Evolutionary conservation across 1,139 yeast species (phyloP).

Genomic region (Yamadazyma dushanensis): DNA sequence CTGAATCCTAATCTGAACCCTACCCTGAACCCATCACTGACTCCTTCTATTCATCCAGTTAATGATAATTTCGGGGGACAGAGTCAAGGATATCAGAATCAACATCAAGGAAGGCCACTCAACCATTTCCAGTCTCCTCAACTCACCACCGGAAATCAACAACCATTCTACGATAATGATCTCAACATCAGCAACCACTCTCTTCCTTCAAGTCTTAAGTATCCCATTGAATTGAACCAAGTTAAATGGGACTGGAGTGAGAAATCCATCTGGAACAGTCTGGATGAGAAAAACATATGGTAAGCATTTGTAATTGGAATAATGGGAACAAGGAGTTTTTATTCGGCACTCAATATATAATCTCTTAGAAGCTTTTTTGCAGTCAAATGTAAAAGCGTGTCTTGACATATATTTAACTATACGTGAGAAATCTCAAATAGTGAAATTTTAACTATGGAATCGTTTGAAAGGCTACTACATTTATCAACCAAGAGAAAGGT

Average conservation of each 20-base stretch:
- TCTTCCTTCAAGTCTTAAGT: conserved; percentile 11
- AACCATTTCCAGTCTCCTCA: conserved; percentile 11
- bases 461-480: conserved; percentile 18
- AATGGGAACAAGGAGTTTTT: conserved; percentile 1
- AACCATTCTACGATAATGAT: conserved; percentile 10
- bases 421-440: conserved; percentile 1
- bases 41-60: not conserved
- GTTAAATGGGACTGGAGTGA: conserved; percentile 14
- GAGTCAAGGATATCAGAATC: not conserved
- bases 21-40: conserved; percentile 4
- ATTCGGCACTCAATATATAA: too few species aligned
- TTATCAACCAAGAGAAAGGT: conserved; percentile 17
- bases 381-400: too few species aligned
- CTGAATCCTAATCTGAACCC: conserved; percentile 2
- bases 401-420: too few species aligned
- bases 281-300: conserved; percentile 16
- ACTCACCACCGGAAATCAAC: not conserved
- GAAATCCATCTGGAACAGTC: conserved; percentile 15
- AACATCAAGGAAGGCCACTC: not conserved
- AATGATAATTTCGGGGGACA: not conserved
- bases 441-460: conserved; percentile 6
- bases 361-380: too few species aligned
- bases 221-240: conserved; percentile 10
- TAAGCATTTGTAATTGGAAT: conserved; percentile 2
- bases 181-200: conserved; percentile 14